Base-by-base conservation (phyloP, 108 stramenopile genomes). In the Cyclostephanos invisitatus region DNA sequence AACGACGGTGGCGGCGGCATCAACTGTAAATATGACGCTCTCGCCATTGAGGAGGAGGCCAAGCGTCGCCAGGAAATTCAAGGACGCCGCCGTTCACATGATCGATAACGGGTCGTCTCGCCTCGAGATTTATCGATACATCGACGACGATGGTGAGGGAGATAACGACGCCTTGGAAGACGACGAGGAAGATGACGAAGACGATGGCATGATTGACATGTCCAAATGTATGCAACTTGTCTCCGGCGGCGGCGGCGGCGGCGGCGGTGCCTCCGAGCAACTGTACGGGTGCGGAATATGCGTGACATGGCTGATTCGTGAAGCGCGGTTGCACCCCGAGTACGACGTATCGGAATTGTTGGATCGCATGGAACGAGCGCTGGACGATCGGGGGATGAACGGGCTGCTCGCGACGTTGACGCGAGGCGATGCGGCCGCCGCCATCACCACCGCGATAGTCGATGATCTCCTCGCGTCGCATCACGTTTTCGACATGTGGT, bases 231-330 rank as follows among this genome's bases (percentile, higher is more conserved):
- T 89, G 47, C 94, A 95, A 80, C 74, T 95, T 28, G 24, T 92
- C n/a, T n/a, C n/a, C 25, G 91, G 28, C 24, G 9, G 12, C 17
- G 56, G 12, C 44, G 15, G 44, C 44, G 7, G 40, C 40, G 40
- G 40, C 40, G 51, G 88, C 2, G 80, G 77, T 71, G 88, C 85
- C 21, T 71, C 81, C 0, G 78, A 83, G 49, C 94, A 95, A 60
- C 67, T 95, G 7, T 95, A 84, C 72, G 90, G 87, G 27, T 86
- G 86, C 62, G 94, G 91, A 14, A 64, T 92, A n/a, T 91, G 89
- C 65, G 75, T 85, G 2, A 42, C 85, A 5, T 91, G 89, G 91
- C 74, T 95, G 18, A 47, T 95, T 8, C 77, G 80, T 62, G 60
- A 74, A 42, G 76, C 88, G 44, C 67, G 62, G 14, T 63, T 64